phyloP scores from a whole-genome alignment of 495 filamentous ascomycete genomes.

The Penicillium flavigenum region DNA sequence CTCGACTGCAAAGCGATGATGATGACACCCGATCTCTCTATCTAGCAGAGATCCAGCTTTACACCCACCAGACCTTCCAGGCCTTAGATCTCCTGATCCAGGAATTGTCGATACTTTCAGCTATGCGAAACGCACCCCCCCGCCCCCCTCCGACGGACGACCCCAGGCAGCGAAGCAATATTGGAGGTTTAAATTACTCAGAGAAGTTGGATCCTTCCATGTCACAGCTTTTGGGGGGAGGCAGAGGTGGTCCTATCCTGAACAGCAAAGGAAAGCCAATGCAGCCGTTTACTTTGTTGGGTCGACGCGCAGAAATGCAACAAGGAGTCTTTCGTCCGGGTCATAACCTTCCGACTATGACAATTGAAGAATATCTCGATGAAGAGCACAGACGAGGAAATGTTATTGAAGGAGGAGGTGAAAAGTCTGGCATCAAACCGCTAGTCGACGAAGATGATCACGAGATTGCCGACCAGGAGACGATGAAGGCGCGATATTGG shows the following conservation, averaged over 20 bases:
- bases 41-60: slow-evolving; percentile 68
- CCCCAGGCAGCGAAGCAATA: slow-evolving; percentile 45
- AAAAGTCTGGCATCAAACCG: slow-evolving; percentile 64
- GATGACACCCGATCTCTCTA: slow-evolving; percentile 74
- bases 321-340: slow-evolving; percentile 85
- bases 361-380: slow-evolving; percentile 94
- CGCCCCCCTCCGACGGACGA: slow-evolving; percentile 44
- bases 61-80: slow-evolving; percentile 78
- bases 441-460: slow-evolving; percentile 86
- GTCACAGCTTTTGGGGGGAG: slow-evolving; percentile 51
- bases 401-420: slow-evolving; percentile 82
- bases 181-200: slow-evolving; percentile 54
- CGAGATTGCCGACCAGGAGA: slow-evolving; percentile 81
- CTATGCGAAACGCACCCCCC: slow-evolving; percentile 54
- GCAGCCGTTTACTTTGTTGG: slow-evolving; percentile 84
- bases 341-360: slow-evolving; percentile 95
- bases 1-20: slow-evolving; percentile 68
- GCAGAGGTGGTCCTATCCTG: slow-evolving; percentile 72
- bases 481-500: slow-evolving; percentile 91
- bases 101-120: slow-evolving; percentile 77
- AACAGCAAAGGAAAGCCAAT: slow-evolving; percentile 80
- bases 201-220: slow-evolving; percentile 72
- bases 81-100: slow-evolving; percentile 78
- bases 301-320: slow-evolving; percentile 72
- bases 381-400: slow-evolving; percentile 84